These are phyloP conservation scores for Oryza australiensis DNA, from an alignment of 176 grass and related monocot genomes.

Conservation along the genomic window DNA sequence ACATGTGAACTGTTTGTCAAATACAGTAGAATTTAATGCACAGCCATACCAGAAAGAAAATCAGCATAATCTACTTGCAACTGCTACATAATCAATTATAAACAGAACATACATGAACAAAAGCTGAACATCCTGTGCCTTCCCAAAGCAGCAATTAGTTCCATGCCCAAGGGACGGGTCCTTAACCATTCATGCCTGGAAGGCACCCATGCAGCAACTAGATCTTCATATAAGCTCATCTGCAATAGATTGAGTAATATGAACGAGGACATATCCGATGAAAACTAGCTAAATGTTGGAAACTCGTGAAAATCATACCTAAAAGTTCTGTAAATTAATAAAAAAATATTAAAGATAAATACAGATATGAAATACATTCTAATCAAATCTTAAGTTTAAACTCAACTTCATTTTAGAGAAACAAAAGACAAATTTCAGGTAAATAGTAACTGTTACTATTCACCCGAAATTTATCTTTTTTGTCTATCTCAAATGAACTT, in stretches of 20 bases:
- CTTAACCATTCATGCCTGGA: slow-evolving; percentile 79
- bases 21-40: not conserved
- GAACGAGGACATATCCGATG: no score
- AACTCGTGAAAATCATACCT: no score
- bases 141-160: slow-evolving; percentile 74
- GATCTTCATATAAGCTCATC: slow-evolving; percentile 97
- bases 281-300: no score
- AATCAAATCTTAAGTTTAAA: no score
- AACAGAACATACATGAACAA: slow-evolving; percentile 76
- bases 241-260: slow-evolving; percentile 56
- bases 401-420: no score
- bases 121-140: slow-evolving; percentile 83
- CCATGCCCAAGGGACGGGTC: slow-evolving; percentile 59
- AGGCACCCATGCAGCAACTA: slow-evolving; percentile 88
- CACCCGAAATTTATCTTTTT: no score
- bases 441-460: no score
- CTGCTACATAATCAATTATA: not conserved
- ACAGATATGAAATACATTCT: no score
- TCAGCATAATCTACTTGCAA: not conserved
- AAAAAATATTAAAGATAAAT: no score
- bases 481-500: no score
- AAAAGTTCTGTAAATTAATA: no score
- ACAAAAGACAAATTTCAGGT: no score
- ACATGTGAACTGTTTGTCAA: not conserved
- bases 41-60: slow-evolving; percentile 10